phyloP scores from a whole-genome alignment of 306 rosid species.

The Prunus mira region DNA sequence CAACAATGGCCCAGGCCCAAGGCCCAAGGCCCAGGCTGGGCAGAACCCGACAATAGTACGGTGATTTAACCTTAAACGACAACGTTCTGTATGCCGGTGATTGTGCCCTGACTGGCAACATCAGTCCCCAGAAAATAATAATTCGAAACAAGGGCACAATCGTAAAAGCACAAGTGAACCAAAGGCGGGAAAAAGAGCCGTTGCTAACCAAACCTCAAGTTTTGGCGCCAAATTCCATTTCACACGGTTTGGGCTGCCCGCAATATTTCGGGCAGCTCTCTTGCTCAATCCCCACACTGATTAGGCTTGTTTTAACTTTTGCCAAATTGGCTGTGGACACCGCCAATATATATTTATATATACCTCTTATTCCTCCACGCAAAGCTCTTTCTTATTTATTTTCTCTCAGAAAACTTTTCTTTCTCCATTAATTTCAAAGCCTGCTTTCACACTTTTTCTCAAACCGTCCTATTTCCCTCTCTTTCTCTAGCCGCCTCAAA shows the following conservation, averaged over 20 bases:
- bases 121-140: constrained; percentile 41
- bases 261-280: constrained; percentile 56
- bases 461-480: constrained; percentile 30
- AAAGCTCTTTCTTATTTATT: constrained; percentile 22
- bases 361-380: constrained; percentile 6
- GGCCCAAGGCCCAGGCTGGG: constrained; percentile 16
- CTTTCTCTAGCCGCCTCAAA: constrained; percentile 22
- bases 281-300: constrained; percentile 1
- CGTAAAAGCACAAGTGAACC: neutral
- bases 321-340: constrained; percentile 22
- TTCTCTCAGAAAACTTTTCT: constrained; percentile 24
- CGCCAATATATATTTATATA: constrained; percentile 3
- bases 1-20: constrained; percentile 6
- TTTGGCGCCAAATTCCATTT: constrained; percentile 45
- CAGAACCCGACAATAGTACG: neutral
- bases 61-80: constrained; percentile 25
- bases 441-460: constrained; percentile 20
- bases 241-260: constrained; percentile 71
- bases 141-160: constrained; percentile 31
- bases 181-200: constrained; percentile 98
- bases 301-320: constrained; percentile 13
- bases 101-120: constrained; percentile 35
- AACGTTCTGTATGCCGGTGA: constrained; percentile 33
- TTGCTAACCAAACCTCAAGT: constrained; percentile 46
- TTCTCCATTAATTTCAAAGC: constrained; percentile 27